phyloP scores from a whole-genome alignment of 495 filamentous ascomycete genomes.

The Astrothelium macrocarpum region DNA sequence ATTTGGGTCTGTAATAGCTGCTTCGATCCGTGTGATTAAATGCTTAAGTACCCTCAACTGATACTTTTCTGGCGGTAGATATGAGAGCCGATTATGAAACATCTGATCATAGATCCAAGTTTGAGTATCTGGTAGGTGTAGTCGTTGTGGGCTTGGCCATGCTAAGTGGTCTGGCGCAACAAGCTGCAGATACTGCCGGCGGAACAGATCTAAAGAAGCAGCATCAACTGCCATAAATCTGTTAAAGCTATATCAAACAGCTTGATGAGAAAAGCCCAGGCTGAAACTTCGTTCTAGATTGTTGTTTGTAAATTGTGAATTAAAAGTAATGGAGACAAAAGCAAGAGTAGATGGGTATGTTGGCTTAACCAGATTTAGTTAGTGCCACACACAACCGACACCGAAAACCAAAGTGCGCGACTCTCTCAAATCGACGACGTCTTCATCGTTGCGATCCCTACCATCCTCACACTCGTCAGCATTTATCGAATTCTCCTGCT shows the following conservation, averaged over 20 bases:
- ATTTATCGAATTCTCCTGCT: background rate
- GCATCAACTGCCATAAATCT: background rate
- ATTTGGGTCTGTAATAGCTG: conserved; percentile 62
- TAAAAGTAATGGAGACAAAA: background rate
- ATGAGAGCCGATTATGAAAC: conserved; percentile 44
- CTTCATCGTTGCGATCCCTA: background rate
- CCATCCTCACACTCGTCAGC: background rate
- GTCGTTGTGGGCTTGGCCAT: conserved; percentile 43
- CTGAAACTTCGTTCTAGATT: too few species aligned
- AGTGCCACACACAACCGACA: background rate
- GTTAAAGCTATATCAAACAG: too few species aligned
- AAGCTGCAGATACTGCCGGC: conserved; percentile 60
- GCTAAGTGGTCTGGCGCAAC: conserved; percentile 45
- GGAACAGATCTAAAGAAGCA: conserved; percentile 33
- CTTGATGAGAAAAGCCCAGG: too few species aligned
- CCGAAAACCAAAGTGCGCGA: background rate
- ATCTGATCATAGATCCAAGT: conserved; percentile 50
- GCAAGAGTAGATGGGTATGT: background rate
- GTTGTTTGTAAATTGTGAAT: background rate
- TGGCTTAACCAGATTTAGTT: background rate
- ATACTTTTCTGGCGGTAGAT: conserved; percentile 56
- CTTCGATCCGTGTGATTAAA: conserved; percentile 55
- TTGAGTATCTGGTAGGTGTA: conserved; percentile 50
- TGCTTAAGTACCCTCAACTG: conserved; percentile 62
- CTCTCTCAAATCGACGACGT: background rate